Evolutionary conservation across 2,329 filamentous ascomycete species (phyloP).

Genomic region (Aspergillus felis): DNA sequence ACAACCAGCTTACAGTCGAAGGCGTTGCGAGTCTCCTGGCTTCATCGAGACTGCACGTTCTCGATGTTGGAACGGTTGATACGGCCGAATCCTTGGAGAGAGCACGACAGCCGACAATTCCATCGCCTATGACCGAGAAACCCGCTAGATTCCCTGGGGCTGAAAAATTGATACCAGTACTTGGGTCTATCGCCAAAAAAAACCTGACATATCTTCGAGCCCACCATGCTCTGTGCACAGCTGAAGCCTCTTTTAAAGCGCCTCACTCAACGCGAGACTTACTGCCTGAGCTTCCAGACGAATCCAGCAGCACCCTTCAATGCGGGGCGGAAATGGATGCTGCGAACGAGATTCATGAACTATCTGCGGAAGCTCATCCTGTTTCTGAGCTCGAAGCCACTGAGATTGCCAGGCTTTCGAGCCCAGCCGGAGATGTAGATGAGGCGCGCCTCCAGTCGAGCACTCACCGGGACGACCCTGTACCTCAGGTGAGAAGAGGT

Average conservation of each 20-base stretch:
- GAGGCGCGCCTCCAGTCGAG: neutral
- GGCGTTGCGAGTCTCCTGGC: constrained; percentile 52
- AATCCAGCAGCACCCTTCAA: constrained; percentile 26
- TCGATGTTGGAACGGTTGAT: constrained; percentile 53
- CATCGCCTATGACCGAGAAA: constrained; percentile 7
- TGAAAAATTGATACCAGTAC: constrained; percentile 52
- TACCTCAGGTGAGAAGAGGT: constrained; percentile 33
- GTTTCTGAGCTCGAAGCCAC: constrained; percentile 41
- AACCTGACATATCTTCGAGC: constrained; percentile 53
- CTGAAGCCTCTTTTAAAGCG: constrained; percentile 37
- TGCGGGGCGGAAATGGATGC: constrained; percentile 27
- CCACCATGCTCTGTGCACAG: constrained; percentile 53
- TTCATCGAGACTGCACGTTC: constrained; percentile 50
- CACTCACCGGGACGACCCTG: constrained; percentile 28
- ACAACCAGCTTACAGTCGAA: constrained; percentile 54
- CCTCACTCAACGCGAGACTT: constrained; percentile 19
- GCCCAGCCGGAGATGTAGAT: neutral
- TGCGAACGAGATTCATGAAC: constrained; percentile 31
- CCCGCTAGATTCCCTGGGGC: constrained; percentile 43
- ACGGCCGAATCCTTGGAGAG: constrained; percentile 25
- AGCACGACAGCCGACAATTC: constrained; percentile 3
- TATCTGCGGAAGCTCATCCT: constrained; percentile 25
- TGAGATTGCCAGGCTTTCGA: constrained; percentile 12
- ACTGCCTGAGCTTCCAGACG: constrained; percentile 31
- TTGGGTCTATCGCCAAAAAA: constrained; percentile 45